These are phyloP conservation scores for Chlamydomonas incerta DNA, from an alignment of 139 green algal genomes.

Conservation along the genomic window DNA sequence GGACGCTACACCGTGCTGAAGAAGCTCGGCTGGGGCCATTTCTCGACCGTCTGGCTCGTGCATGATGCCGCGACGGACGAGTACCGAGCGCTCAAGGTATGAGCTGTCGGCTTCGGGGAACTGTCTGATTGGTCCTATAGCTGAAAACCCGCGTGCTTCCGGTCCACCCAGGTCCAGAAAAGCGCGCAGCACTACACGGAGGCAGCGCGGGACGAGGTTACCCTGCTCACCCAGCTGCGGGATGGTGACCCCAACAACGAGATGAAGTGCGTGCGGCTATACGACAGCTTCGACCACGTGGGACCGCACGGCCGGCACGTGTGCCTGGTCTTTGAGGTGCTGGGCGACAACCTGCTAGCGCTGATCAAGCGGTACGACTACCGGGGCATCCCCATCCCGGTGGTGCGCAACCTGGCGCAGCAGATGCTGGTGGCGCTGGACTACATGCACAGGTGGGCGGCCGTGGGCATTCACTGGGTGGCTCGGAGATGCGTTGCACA, in stretches of 20 bases:
- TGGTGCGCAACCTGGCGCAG: conserved; percentile 84
- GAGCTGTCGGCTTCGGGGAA: background rate
- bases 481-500: no score
- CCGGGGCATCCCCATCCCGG: conserved; percentile 87
- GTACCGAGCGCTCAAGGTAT: conserved; percentile 65
- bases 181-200: conserved; percentile 96
- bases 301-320: conserved; percentile 95
- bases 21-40: conserved; percentile 99
- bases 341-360: conserved; percentile 87
- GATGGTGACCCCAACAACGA: conserved; percentile 71
- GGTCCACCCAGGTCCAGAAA: conserved; percentile 91
- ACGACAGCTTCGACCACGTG: conserved; percentile 94
- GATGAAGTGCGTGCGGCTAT: conserved; percentile 78
- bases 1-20: conserved; percentile 91
- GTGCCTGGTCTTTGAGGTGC: conserved; percentile 98
- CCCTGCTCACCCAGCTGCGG: conserved; percentile 85
- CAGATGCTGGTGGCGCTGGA: conserved; percentile 93
- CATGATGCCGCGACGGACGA: conserved; percentile 64
- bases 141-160: background rate
- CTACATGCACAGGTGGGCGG: conserved; percentile 87
- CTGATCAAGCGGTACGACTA: conserved; percentile 88
- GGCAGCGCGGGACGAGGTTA: conserved; percentile 96
- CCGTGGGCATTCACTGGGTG: no score
- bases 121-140: no score
- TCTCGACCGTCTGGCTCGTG: conserved; percentile 98